Base-by-base conservation (phyloP, 371 early-diverging fungal genomes). In the Mortierella sp. region DNA sequence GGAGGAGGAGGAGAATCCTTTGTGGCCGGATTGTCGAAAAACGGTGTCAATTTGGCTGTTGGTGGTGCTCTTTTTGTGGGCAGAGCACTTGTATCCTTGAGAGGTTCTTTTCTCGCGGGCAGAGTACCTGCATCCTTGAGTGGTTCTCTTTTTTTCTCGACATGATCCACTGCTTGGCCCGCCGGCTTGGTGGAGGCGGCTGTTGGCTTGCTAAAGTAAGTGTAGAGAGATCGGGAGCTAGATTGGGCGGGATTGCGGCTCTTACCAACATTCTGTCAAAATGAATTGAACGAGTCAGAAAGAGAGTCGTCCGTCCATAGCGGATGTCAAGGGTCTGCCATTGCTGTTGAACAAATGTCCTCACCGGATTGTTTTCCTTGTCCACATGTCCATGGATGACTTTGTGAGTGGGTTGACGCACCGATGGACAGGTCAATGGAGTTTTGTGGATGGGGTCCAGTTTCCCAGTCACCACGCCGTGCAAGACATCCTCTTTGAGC, bases 391-490 rank as follows among this genome's bases (percentile, higher is more conserved):
- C 2, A 16, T 19, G 16, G 19, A 27, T 24, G 9, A 42, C 21
- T 24, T 34, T 26, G 12, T 26, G 31, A 19, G 24, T 26, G 3
- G 63, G 24, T 4, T n/a, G n/a, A 27, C 23, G 41, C 18, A 8
- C 30, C 24, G 41, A 10, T 7, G 58, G 41, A 18, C 39, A 28
- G 5, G 10, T 56, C 19, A 83, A 67, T 2, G 89, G 82, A 53
- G 56, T 45, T 24, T 81, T 79, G 3, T 83, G 71, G 21, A 84
- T 70, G 5, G 92, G 92, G 55, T 90, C 80, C 24, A 90, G n/a
- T 1, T 67, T 58, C 14, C 87, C 89, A 19, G 58, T 55, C 1
- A 90, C 90, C 48, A 92, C 82, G 0, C 68, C 85, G 31, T 72
- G 61, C 0, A 87, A 85, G 0, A 89, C 50, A 2, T 42, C 51